Percentiles rank a stretch among this genome's conserved stretches.
These are phyloP conservation scores for Salix dunnii DNA, from an alignment of 345 rosid species.

Conservation along the genomic window DNA sequence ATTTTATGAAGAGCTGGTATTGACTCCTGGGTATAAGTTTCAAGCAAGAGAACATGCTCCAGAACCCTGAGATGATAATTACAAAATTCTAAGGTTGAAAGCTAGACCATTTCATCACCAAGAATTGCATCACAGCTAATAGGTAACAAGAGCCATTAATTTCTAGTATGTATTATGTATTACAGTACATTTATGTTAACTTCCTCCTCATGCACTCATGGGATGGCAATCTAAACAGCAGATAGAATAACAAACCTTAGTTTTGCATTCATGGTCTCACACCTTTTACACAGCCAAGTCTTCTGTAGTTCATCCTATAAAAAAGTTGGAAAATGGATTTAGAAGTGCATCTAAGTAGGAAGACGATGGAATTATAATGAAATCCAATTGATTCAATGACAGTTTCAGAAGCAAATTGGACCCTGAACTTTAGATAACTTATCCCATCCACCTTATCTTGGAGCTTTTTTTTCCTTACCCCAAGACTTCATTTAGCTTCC, in stretches of 20 bases:
- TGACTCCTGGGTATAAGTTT: constrained; percentile 84
- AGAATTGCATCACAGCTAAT: not conserved
- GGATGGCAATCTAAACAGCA: not conserved
- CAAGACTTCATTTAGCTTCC: no score
- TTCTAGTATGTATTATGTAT: not conserved
- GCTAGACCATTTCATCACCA: not conserved
- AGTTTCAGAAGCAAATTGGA: no score
- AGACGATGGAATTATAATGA: no score
- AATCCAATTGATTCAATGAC: no score
- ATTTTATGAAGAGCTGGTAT: constrained; percentile 89
- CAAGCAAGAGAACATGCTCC: constrained; percentile 79
- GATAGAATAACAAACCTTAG: constrained; percentile 54
- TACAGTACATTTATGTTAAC: not conserved
- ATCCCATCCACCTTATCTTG: no score
- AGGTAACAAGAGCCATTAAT: not conserved
- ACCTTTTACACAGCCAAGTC: constrained; percentile 89
- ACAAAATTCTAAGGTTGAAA: not conserved
- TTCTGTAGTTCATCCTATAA: constrained; percentile 85
- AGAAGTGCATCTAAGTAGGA: not conserved
- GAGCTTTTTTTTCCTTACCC: no score
- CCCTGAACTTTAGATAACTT: no score
- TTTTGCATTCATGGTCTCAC: constrained; percentile 96
- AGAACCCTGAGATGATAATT: constrained; percentile 50
- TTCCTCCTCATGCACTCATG: not conserved
- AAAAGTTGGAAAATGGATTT: constrained; percentile 5